These are phyloP conservation scores for Platismatia glauca DNA, from an alignment of 495 filamentous ascomycete genomes.

Conservation along the genomic window DNA sequence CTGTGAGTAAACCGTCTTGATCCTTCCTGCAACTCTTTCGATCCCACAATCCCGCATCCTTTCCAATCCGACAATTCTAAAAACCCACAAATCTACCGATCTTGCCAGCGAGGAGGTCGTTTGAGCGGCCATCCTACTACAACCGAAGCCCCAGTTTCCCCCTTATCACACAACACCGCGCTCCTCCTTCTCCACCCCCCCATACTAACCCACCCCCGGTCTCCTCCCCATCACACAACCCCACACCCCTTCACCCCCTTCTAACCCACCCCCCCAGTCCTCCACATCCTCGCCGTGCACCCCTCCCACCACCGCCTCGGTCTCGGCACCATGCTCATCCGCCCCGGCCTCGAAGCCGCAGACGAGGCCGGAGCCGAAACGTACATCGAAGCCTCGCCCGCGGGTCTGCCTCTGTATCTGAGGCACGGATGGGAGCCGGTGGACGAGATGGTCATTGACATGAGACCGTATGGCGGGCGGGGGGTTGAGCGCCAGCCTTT, in stretches of 20 bases:
- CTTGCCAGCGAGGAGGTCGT: too few relatives aligned
- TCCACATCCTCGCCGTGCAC: constrained; percentile 38
- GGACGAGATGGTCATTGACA: constrained; percentile 32
- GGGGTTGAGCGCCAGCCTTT: not conserved
- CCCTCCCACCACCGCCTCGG: constrained; percentile 42
- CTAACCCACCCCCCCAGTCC: constrained; percentile 9
- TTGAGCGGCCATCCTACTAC: too few relatives aligned
- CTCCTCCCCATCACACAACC: too few relatives aligned
- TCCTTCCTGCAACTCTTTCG: too few relatives aligned
- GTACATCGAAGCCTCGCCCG: constrained; percentile 47
- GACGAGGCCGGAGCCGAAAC: constrained; percentile 38
- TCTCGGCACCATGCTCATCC: constrained; percentile 38
- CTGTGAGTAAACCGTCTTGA: constrained; percentile 13
- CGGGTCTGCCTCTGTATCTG: constrained; percentile 45
- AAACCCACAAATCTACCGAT: too few relatives aligned
- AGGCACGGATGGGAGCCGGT: constrained; percentile 42
- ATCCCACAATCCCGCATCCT: too few relatives aligned
- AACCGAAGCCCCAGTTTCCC: too few relatives aligned
- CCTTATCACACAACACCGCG: too few relatives aligned
- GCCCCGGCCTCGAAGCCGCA: constrained; percentile 41
- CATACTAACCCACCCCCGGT: too few relatives aligned
- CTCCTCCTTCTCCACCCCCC: too few relatives aligned
- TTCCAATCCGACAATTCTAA: too few relatives aligned
- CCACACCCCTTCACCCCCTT: too few relatives aligned
- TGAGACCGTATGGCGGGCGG: constrained; percentile 23